Evolutionary conservation across 176 grass and related monocot genomes (phyloP).

Genomic region (Carex cristatella): DNA sequence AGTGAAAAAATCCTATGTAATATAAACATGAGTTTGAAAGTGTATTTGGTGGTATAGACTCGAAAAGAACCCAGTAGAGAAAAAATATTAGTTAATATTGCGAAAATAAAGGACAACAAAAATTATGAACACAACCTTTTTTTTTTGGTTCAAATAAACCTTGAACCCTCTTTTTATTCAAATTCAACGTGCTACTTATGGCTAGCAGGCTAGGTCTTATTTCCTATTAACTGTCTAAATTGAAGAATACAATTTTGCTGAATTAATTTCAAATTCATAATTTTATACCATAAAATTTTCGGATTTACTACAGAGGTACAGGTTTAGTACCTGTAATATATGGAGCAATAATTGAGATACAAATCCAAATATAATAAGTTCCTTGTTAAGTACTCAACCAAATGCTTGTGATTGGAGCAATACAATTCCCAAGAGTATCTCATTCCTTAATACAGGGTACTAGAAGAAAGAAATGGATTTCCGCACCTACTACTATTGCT

Average conservation of each 20-base stretch:
- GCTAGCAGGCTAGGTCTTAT: no score
- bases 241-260: neutral
- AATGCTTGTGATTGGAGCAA: neutral
- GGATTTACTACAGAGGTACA: neutral
- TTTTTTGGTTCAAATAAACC: neutral
- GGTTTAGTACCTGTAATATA: neutral
- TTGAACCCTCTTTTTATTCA: neutral
- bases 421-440: neutral
- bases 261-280: neutral
- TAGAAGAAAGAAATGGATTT: neutral
- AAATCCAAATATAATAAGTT: neutral
- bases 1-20: no score
- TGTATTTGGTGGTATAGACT: neutral
- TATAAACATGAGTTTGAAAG: no score
- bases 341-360: neutral
- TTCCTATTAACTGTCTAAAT: no score
- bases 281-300: neutral
- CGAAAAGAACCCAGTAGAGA: neutral
- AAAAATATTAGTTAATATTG: neutral
- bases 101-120: neutral
- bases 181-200: neutral
- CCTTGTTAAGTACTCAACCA: neutral
- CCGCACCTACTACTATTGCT: no score
- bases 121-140: no score
- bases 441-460: neutral